Base-by-base conservation (phyloP, 1,139 yeast genomes). In the Geotrichum siamense region DNA sequence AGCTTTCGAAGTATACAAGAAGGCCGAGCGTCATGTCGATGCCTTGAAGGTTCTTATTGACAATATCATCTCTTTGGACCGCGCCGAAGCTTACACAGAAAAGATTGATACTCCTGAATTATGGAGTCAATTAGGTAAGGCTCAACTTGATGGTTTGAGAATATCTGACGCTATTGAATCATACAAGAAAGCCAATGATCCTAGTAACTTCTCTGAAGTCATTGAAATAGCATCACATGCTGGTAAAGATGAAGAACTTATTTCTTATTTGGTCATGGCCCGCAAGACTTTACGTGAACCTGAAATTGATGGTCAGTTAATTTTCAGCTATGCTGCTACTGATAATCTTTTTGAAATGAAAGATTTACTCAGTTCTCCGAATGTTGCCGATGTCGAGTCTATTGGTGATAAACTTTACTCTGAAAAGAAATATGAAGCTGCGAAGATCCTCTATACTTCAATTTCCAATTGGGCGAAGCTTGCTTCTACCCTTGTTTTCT, bases 181-280 rank as follows among this genome's bases (percentile, higher is more conserved):
- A 16, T 65, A 65, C 56, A 84, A 89, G 58, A 83, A 79, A 60
- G 95, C 97, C 32, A 78, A 82, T 59, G 95, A 91, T 63, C 94
- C 97, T 45, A 77, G 83, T 50, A 87, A 91, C 70, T 91, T 74
- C 60, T 87, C 80, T 48, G 89, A 84, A 59, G 96, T 91, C 42
- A 89, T 93, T 67, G 97, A 91, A 58, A 83, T 89, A 61, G 81
- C 98, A 45, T 93, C 87, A 60, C 93, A 85, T 60, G 95, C 96
- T 34, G 97, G 96, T 52, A 91, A 89, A 63, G 94, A 81, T 62
- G 96, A 89, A 59, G 98, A 91, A 63, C 78, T 93, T 55, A 72
- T 91, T 56, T 79, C 85, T 54, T 91, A 77, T 68, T 75, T 91
- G 68, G 75, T 77, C 53, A 86, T 89, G 95, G 96, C 98, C n/a